Evolutionary conservation across 1,284 basidiomycete genomes (phyloP), one percentile per base, ranked within the genome.

Genomic region (Calocybe gambosa): DNA sequence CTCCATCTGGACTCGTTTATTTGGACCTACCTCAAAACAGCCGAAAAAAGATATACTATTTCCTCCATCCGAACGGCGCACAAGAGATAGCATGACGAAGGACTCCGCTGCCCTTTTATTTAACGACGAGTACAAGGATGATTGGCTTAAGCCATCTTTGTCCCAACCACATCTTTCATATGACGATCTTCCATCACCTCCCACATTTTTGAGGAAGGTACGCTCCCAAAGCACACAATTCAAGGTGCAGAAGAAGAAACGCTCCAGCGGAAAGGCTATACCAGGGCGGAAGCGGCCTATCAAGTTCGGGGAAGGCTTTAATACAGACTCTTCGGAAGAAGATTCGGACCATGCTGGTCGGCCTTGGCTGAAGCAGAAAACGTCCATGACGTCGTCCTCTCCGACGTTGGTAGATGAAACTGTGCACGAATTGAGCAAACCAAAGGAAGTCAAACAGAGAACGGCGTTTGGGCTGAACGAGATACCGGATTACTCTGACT

Each of bases 1-100:
- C 4, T 73, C 77, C 0, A 62, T 76, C 44, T 83, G 79, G 78
- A 67, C 71, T 9, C 69, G 70, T 26, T 49, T 77, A 18, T 71
- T 82, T 50, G 43, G 23, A 34, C 34, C 35, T 31, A 26, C 21
- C 35, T 33, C 34, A 1, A 37, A 52, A 12, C 55, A 59, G 31
- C 56, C 59, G 6, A 47, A 54, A n/a, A 58, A 61, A 28, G 58
- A 60, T 9, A 53, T 59, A 13, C 10, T 62, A 1, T 62, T 58
- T 43, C 58, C 59, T 23, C 43, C 39, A 16, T 29, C 40, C 2
- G 16, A 29, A 7, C 16, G 35, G 2, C 45, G 46, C 16, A 21
- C 44, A 10, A 49, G 44, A 38, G 39, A 42, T 37, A 58, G 51
- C 34, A 45, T 51, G 25, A 28, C 50, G 7, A 53, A 53, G 34